These are phyloP conservation scores for Mycena chlorophos DNA, from an alignment of 768 basidiomycete genomes.

Conservation along the genomic window DNA sequence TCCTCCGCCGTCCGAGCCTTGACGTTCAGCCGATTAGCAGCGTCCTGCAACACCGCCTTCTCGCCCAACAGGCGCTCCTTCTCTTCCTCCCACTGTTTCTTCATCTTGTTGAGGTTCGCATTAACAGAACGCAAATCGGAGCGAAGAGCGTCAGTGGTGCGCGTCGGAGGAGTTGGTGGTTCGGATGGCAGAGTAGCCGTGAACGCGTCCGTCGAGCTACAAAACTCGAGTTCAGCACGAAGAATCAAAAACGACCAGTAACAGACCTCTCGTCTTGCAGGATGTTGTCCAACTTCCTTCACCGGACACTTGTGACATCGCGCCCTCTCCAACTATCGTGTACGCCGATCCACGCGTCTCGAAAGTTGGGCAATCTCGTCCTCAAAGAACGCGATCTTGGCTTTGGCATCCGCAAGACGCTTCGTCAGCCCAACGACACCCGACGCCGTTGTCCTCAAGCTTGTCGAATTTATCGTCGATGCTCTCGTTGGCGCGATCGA, in stretches of 20 bases:
- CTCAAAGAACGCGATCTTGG: constrained; percentile 56
- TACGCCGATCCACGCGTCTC: constrained; percentile 69
- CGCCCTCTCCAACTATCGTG: constrained; percentile 57
- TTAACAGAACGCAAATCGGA: constrained; percentile 63
- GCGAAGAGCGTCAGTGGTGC: constrained; percentile 64
- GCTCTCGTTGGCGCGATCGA: constrained; percentile 77
- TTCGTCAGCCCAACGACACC: constrained; percentile 68
- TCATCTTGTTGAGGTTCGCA: constrained; percentile 61
- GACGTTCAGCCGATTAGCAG: constrained; percentile 62
- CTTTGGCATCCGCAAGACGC: constrained; percentile 71
- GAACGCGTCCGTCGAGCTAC: constrained; percentile 59
- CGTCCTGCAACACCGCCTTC: constrained; percentile 71
- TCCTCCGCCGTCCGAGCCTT: constrained; percentile 61
- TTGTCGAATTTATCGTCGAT: constrained; percentile 89
- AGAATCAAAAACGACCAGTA: neutral
- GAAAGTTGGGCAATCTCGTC: constrained; percentile 66
- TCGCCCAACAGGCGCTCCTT: constrained; percentile 63
- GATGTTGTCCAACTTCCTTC: constrained; percentile 51
- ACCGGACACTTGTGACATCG: constrained; percentile 70
- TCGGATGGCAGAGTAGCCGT: constrained; percentile 49
- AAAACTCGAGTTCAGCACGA: constrained; percentile 6
- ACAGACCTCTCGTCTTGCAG: constrained; percentile 64
- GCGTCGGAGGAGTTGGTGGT: constrained; percentile 68
- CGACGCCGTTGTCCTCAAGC: constrained; percentile 78
- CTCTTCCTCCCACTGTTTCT: constrained; percentile 70